Evolutionary conservation across 2,329 filamentous ascomycete species (phyloP).

Genomic region (Neonectria coccinea): DNA sequence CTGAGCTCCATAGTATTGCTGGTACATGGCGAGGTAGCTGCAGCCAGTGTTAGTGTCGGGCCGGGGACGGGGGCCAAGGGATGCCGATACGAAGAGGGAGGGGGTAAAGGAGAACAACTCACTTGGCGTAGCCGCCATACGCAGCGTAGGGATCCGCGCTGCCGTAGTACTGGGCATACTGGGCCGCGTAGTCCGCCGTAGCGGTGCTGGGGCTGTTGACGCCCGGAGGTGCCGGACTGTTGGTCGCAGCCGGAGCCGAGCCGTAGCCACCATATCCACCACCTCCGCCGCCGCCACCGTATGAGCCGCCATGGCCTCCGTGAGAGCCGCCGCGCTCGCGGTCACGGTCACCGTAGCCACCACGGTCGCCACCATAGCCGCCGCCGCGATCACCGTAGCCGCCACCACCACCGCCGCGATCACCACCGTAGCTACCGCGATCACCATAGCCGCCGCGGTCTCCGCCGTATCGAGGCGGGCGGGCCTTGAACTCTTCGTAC

Average conservation of each 20-base stretch:
- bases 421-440: constrained; percentile 50
- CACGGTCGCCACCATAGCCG: constrained; percentile 54
- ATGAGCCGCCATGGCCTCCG: constrained; percentile 47
- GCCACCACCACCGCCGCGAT: constrained; percentile 36
- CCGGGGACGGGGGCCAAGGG: background rate
- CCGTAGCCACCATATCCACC: constrained; percentile 47
- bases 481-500: constrained; percentile 91
- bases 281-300: constrained; percentile 36
- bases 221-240: constrained; percentile 52
- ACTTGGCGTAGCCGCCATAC: constrained; percentile 89
- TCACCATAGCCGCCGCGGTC: constrained; percentile 54
- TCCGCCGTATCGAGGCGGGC: constrained; percentile 76
- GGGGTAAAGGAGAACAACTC: constrained; percentile 46
- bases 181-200: constrained; percentile 75
- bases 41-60: constrained; percentile 38
- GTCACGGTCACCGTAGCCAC: constrained; percentile 50
- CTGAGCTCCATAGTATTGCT: constrained; percentile 72
- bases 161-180: constrained; percentile 86
- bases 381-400: constrained; percentile 30
- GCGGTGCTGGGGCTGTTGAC: constrained; percentile 45
- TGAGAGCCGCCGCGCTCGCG: constrained; percentile 50
- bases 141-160: constrained; percentile 86
- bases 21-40: constrained; percentile 77
- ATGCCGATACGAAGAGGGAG: constrained; percentile 1
- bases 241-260: constrained; percentile 47